phyloP scores from a whole-genome alignment of 371 early-diverging fungal species.

The Mucor sp. region DNA sequence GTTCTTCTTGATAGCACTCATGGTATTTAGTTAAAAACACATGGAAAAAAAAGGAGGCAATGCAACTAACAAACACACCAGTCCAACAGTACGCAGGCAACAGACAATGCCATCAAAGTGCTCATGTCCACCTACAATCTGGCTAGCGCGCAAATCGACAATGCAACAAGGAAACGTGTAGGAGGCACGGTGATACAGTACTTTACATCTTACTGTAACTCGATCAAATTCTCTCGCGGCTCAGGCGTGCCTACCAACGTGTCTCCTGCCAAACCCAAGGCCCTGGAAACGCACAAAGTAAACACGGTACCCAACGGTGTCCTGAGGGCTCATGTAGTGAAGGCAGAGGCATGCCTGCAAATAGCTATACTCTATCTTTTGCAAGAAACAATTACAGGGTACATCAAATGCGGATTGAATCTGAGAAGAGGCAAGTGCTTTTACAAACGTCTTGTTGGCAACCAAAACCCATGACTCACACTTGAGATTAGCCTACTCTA shows the following conservation, averaged over 20 bases:
- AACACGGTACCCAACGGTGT: constrained; percentile 49
- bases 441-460: background rate
- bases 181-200: constrained; percentile 21
- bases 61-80: constrained; percentile 7
- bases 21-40: constrained; percentile 23
- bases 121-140: constrained; percentile 38
- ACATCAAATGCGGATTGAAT: constrained; percentile 61
- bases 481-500: constrained; percentile 27
- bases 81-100: constrained; percentile 43
- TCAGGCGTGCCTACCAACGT: constrained; percentile 20
- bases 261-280: constrained; percentile 12
- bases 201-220: constrained; percentile 22
- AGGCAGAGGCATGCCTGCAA: constrained; percentile 60
- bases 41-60: too few relatives aligned
- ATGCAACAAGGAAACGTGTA: constrained; percentile 35
- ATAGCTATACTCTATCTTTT: constrained; percentile 57
- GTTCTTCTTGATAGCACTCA: constrained; percentile 25
- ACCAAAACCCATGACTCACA: too few relatives aligned
- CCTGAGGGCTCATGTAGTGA: constrained; percentile 58
- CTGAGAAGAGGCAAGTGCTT: constrained; percentile 57
- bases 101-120: constrained; percentile 39
- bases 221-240: constrained; percentile 18
- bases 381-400: constrained; percentile 57
- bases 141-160: constrained; percentile 49
- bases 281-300: constrained; percentile 24